Evolutionary conservation across 2,329 filamentous ascomycete genomes (phyloP), one percentile per base, ranked within the genome.

Genomic region (Exophiala phaeomuriformis): DNA sequence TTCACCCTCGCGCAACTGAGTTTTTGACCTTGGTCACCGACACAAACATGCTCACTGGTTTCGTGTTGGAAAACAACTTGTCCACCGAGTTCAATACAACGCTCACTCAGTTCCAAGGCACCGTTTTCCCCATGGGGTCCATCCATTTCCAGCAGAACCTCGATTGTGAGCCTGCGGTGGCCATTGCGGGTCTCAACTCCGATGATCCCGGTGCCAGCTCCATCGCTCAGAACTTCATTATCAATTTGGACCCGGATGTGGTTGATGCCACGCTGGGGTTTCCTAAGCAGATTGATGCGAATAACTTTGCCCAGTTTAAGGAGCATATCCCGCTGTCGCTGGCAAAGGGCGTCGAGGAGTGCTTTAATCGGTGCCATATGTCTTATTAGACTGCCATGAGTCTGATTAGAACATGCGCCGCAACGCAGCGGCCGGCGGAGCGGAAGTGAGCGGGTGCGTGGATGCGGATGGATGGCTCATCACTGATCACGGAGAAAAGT

Each of bases 61-160:
- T 72, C 63, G 71, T 76, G 40, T 68, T 74, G 7, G 74, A 77
- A 55, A 75, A 76, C 62, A 68, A 66, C 1, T 66, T 76, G 35
- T 61, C 63, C 9, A 66, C 67, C 10, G 72, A 75, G 55, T 66
- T 75, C 55, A 65, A 67, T 28, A 69, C 71, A 5, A 63, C 61
- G 3, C 65, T 76, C 27, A 62, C 64, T 42, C 66, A 69, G 39
- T 72, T 71, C 62, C 68, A 75, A 49, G 73, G 70, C 50, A 74
- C 74, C n/a, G 70, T 75, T 7, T 75, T 75, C 63, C 73, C 73
- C 9, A 64, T 68, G 52, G 74, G 74, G 12, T 64, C 58, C 52
- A 75, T 77, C 55, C 75, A 77, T 60, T 76, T 69, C 64, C 72
- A 77, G 60, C 71, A 76, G 67, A 77, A 77, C 65, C 64, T 69